Evolutionary conservation across 192 early-diverging fungal species (phyloP), one percentile per base, ranked within the genome.

Genomic region (Piromyces finnis): DNA sequence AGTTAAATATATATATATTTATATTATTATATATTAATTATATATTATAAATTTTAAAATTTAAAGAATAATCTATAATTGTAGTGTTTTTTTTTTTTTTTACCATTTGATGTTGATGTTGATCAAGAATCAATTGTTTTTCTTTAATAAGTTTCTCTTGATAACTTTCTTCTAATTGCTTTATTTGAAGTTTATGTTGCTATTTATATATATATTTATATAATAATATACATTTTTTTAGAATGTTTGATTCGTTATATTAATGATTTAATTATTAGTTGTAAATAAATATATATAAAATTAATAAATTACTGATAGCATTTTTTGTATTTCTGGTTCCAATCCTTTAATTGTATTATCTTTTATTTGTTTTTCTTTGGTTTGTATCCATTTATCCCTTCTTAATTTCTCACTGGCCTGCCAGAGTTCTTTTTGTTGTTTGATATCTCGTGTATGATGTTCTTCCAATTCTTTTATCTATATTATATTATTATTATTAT

Each of bases 381-480:
- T 89, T 59, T 87, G 84, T n/a, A 90, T 90, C 89, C 89, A 90
- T 78, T 90, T 90, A 29, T 90, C 89, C 13, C 89, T 83, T 68
- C 87, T 90, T 36, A 90, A 79, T 78, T 90, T 90, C 68, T 90
- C 89, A 16, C 85, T 84, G 15, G 87, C 85, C 78, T 85, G 82
- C 89, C 89, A 90, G 37, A 90, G 5, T 37, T 89, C 88, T 29
- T 82, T 35, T 77, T 90, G 89, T 78, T 89, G 85, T 79, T 87
- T 87, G 16, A 90, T 32, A 16, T 90, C 88, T 18, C 83, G 35
- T 12, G 51, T 36, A 77, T 90, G 85, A 30, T 85, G 80, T 37
- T 90, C 89, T 79, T 90, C 85, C 79, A 87, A 81, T 28, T 79
- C 78, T 79, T 83, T 81, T 15, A 82, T 79, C 88, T 89, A 78